Evolutionary conservation across 2,329 filamentous ascomycete species (phyloP), one percentile per base, ranked within the genome.

Genomic region (Xenoacremonium recifei): DNA sequence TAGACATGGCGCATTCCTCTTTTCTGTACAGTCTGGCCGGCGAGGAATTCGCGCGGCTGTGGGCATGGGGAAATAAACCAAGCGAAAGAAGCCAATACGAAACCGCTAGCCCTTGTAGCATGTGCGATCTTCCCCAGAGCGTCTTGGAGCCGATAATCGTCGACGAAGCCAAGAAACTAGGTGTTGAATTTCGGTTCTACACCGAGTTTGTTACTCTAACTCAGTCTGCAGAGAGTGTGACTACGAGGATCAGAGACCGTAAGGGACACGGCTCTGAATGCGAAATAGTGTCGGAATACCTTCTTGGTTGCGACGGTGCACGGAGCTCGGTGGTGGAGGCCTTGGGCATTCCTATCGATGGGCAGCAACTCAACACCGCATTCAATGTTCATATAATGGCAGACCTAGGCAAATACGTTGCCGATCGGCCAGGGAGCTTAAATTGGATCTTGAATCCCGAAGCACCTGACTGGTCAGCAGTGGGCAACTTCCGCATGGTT

Each of bases 401-500:
- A 0, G 76, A 81, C 52, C 60, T 83, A 20, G 59, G 63, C 4
- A 68, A 77, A 45, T 56, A 74, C 10, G 66, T 79, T 21, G 57
- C 72, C 39, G 60, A 70, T 37, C 68, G 79, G 0, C 68, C 65
- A 20, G 81, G 79, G 0, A 83, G 82, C 51, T 64, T 84, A 15
- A 79, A 85, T 55, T 82, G 77, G 73, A 65, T 80, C 2, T 65
- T 84, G 54, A 70, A 74, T 47, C 79, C 80, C 0, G 71, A 79
- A 39, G 63, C 73, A 39, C 73, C 75, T 0, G 64, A 64, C 0
- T 82, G 75, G 60, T 76, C 67, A 0, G 78, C 73, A 70, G 63
- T 65, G 21, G 62, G 58, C 4, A 60, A 79, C 48, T 65, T 73
- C 3, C 67, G 81, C 18, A 83, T 84, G 79, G 78, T 84, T 4